These are phyloP conservation scores for Cadophora sp. DNA, from an alignment of 2,329 filamentous ascomycete species.

Conservation along the genomic window DNA sequence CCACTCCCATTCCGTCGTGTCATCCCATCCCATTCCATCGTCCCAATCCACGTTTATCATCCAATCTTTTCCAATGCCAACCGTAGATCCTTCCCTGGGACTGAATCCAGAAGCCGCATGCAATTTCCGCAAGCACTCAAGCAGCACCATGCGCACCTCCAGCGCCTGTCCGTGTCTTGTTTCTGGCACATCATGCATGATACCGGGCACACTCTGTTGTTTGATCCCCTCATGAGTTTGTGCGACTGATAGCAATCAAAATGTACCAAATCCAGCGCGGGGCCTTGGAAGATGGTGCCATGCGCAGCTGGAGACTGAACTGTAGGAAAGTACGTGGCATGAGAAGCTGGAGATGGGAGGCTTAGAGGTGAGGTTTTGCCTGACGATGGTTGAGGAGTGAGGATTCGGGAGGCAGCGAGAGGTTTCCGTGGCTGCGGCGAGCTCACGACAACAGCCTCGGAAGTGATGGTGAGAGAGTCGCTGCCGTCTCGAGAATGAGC, in stretches of 20 bases:
- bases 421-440: constrained; percentile 42
- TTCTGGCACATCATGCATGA: constrained; percentile 44
- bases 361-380: constrained; percentile 30
- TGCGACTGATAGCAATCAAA: constrained; percentile 44
- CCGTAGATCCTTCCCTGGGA: constrained; percentile 40
- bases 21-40: background rate
- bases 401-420: constrained; percentile 32
- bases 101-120: constrained; percentile 39
- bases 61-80: constrained; percentile 37
- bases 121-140: constrained; percentile 44
- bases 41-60: constrained; percentile 1
- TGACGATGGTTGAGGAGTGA: constrained; percentile 37
- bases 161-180: constrained; percentile 40
- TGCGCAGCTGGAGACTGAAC: constrained; percentile 27
- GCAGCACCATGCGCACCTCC: constrained; percentile 46
- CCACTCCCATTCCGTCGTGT: background rate
- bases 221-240: constrained; percentile 41
- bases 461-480: constrained; percentile 41
- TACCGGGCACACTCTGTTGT: constrained; percentile 42
- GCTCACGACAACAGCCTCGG: constrained; percentile 31
- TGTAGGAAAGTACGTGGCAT: constrained; percentile 35
- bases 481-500: constrained; percentile 37
- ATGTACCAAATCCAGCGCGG: constrained; percentile 37
- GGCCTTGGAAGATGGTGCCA: constrained; percentile 36
- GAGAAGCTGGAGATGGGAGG: constrained; percentile 29